Evolutionary conservation across 1,139 yeast species (phyloP), one percentile per base, ranked within the genome.

Genomic region (Geotrichum bryndzae): DNA sequence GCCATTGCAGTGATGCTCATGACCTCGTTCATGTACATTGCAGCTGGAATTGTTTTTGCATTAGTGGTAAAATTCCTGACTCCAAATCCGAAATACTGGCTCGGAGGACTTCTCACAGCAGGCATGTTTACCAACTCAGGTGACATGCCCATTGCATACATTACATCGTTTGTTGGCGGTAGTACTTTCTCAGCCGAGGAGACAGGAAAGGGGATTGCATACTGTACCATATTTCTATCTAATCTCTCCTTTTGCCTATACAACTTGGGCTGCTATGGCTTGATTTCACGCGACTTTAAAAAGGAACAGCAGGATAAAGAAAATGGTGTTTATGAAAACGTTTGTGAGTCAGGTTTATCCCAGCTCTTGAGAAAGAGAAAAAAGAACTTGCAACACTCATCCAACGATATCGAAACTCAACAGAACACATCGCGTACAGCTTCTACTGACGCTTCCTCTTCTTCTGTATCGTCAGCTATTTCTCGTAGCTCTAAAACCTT

Each of bases 71-170:
- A 75, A 45, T 66, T 72, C 45, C 61, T 75, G 2, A 75, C 83
- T 0, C 84, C 84, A 0, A 81, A 77, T 1, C 97, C 97, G 0
- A 81, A 80, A 66, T 76, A 82, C 59, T 91, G 96, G 96, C 76
- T 82, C 54, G 96, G 96, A 59, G 96, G 97, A 0, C 76, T 84
- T 46, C 72, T 83, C 54, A 82, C 88, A 11, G 91, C 90, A 18
- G 95, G 96, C 0, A 77, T 88, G 54, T 84, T 90, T 64, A 74
- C 72, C 60, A 76, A 76, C 61, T 66, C 88, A 56, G 84, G 94
- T 10, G 97, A 91, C 75, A 78, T 91, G 64, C 97, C 97, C 0
- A 88, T 91, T 69, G 97, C 97, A 0, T 90, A 90, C 68, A 79
- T 91, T 54, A 95, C 90, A 69, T 87, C 96, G 1, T 77, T 91